These are phyloP conservation scores for Fusarium siculi DNA, from an alignment of 2,329 filamentous ascomycete genomes.

Conservation along the genomic window DNA sequence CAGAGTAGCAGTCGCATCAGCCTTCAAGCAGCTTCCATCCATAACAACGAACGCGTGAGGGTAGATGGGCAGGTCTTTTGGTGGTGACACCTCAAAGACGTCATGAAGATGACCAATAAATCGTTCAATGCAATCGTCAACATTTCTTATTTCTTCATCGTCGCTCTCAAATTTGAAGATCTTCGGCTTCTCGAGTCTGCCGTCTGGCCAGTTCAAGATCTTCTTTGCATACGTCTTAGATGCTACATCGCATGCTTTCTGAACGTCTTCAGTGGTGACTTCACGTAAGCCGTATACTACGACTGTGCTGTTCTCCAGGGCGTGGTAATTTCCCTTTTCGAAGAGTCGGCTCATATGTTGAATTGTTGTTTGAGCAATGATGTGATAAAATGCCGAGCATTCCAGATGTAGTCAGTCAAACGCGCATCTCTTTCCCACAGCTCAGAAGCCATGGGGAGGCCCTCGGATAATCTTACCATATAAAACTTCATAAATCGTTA, in stretches of 20 bases:
- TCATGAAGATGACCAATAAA: neutral
- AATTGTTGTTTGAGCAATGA: too few species aligned
- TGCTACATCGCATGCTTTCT: neutral
- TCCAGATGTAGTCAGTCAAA: too few species aligned
- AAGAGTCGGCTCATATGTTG: neutral
- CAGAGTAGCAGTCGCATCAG: rapidly evolving
- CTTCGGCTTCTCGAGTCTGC: rapidly evolving
- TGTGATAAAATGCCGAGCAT: too few species aligned
- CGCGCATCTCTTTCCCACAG: too few species aligned
- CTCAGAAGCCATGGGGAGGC: neutral
- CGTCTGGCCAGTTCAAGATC: neutral
- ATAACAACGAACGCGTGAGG: neutral
- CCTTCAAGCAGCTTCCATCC: neutral
- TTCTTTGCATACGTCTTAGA: neutral
- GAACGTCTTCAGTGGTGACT: rapidly evolving
- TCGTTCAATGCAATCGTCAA: rapidly evolving
- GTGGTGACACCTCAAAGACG: neutral
- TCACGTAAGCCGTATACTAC: neutral
- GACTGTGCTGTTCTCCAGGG: neutral
- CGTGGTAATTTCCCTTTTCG: rapidly evolving
- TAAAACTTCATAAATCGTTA: neutral
- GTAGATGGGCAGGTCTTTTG: neutral
- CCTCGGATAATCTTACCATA: neutral
- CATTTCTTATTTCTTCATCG: rapidly evolving
- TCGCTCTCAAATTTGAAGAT: neutral